Conservation (phyloP, 768 basidiomycete species). For the Mycena latifolia region DNA sequence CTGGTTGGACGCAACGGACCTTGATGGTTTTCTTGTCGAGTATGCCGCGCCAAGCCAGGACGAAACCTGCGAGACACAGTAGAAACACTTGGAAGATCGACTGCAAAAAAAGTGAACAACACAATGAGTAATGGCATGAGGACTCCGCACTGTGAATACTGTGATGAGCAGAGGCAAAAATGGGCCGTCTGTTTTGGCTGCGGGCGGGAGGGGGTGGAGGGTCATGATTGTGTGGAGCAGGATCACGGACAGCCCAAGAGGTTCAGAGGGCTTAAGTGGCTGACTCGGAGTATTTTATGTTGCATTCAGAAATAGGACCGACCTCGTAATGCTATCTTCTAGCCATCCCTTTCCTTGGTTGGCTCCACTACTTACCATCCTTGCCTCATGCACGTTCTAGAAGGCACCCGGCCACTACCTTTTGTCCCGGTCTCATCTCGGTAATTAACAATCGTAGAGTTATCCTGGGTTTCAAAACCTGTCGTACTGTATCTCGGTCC, state of each 20-base stretch:
- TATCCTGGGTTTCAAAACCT: too few species aligned
- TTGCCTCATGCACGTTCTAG: too few species aligned
- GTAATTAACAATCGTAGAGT: too few species aligned
- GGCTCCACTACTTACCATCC: too few species aligned
- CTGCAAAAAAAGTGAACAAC: slow-evolving; percentile 50
- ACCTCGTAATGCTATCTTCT: too few species aligned
- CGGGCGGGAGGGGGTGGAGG: neutral
- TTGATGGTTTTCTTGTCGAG: slow-evolving; percentile 94
- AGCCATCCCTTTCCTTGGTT: too few species aligned
- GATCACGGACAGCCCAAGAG: neutral
- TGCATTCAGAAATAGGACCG: too few species aligned
- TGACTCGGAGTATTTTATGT: too few species aligned
- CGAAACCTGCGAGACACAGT: slow-evolving; percentile 85
- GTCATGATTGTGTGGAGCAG: slow-evolving; percentile 21
- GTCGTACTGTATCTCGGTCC: too few species aligned
- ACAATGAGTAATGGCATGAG: slow-evolving; percentile 1
- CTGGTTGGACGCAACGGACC: slow-evolving; percentile 50
- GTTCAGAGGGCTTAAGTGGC: too few species aligned
- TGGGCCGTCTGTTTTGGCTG: slow-evolving; percentile 19
- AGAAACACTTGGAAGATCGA: slow-evolving; percentile 92
- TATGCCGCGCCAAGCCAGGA: slow-evolving; percentile 82
- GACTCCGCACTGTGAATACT: slow-evolving; percentile 26
- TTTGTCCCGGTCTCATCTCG: too few species aligned
- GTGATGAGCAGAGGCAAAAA: slow-evolving; percentile 22
- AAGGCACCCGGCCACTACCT: too few species aligned